Percentiles rank a stretch among this genome's conserved stretches.
Evolutionary conservation across 768 basidiomycete species (phyloP).

Genomic region (Melanogaster broomeanus): DNA sequence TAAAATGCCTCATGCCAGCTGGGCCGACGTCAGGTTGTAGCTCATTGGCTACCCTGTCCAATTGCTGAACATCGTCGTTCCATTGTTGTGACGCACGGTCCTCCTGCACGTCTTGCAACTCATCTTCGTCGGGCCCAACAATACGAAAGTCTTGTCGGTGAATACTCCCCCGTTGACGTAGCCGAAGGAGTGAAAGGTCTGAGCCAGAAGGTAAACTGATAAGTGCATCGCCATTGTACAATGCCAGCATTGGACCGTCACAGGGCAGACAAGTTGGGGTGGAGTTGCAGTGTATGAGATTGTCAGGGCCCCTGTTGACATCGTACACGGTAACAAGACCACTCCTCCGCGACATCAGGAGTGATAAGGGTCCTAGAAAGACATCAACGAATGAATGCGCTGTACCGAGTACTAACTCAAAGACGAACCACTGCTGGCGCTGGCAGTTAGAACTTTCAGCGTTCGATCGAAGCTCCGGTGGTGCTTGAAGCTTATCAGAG

Average conservation of each 20-base stretch:
- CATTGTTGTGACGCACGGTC: constrained; percentile 30
- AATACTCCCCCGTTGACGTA: constrained; percentile 51
- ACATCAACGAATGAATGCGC: neutral
- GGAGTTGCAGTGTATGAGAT: constrained; percentile 45
- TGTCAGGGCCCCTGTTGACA: constrained; percentile 42
- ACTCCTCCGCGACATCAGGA: constrained; percentile 63
- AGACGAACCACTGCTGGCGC: constrained; percentile 33
- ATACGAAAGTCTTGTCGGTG: constrained; percentile 42
- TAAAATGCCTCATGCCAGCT: constrained; percentile 45
- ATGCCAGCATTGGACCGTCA: constrained; percentile 20
- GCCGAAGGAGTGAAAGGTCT: constrained; percentile 42
- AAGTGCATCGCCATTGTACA: constrained; percentile 35
- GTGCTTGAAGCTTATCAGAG: constrained; percentile 65
- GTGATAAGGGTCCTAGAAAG: constrained; percentile 47
- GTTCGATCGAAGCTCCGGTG: constrained; percentile 60
- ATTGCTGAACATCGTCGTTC: constrained; percentile 40
- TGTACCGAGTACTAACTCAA: neutral
- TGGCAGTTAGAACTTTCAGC: constrained; percentile 45
- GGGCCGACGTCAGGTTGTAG: constrained; percentile 42
- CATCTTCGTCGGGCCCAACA: constrained; percentile 12
- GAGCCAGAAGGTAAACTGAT: constrained; percentile 29
- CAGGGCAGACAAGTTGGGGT: constrained; percentile 43
- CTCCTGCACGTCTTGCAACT: neutral
- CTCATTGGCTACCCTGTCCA: constrained; percentile 32
- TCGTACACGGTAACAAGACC: constrained; percentile 65